phyloP scores from a whole-genome alignment of 2,329 filamentous ascomycete species.

The Teratosphaeria pseudoeucalypti region DNA sequence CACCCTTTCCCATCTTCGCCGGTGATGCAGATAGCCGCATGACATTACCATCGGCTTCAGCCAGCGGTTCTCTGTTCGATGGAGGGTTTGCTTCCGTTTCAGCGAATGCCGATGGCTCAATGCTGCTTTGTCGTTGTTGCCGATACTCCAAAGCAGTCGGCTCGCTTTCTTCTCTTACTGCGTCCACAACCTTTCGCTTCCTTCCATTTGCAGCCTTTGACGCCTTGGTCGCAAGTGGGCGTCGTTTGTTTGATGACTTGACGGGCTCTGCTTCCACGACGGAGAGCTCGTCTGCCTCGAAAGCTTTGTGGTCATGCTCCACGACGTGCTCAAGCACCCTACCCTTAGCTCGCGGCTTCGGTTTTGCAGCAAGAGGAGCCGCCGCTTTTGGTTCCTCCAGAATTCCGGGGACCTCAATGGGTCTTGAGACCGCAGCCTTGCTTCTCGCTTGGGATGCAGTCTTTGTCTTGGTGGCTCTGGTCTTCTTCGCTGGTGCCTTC shows the following conservation, averaged over 20 bases:
- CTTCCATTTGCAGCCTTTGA: background rate
- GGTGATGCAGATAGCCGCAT: conserved; percentile 1
- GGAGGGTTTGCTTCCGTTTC: background rate
- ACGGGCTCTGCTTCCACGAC: background rate
- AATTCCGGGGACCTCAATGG: background rate
- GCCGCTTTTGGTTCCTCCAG: background rate
- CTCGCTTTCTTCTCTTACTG: background rate
- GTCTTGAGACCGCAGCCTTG: background rate
- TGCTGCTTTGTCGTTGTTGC: background rate
- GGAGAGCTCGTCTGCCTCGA: background rate
- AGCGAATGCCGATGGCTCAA: background rate
- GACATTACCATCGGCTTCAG: conserved; percentile 3
- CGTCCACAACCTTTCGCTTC: background rate
- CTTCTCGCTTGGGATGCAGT: background rate
- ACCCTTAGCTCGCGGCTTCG: background rate
- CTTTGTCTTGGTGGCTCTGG: background rate
- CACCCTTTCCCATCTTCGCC: conserved; percentile 1
- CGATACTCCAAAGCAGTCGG: background rate
- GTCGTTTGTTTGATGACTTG: background rate
- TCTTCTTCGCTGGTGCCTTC: background rate
- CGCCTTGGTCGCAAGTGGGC: background rate
- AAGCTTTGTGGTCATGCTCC: background rate
- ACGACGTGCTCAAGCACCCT: background rate
- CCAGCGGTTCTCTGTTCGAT: background rate
- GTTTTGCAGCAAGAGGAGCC: background rate